Evolutionary conservation across 495 filamentous ascomycete species (phyloP).

Genomic region (Neurospora sp.): DNA sequence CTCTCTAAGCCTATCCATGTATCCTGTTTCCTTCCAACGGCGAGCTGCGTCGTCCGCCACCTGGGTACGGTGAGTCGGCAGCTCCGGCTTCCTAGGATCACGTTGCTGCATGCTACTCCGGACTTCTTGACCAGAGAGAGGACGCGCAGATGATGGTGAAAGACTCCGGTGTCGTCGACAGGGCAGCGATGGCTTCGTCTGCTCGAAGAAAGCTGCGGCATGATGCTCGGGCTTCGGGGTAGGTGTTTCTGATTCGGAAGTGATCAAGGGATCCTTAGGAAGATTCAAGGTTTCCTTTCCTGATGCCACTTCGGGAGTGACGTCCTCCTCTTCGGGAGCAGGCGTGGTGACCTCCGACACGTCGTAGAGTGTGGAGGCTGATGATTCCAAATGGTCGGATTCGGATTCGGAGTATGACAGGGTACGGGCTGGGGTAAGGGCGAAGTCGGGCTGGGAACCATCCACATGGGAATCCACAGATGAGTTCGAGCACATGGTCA

Average conservation of each 20-base stretch:
- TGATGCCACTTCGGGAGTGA: constrained; percentile 1
- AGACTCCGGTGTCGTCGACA: constrained; percentile 19
- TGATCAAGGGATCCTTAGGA: constrained; percentile 2
- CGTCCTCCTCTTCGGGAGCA: constrained; percentile 12
- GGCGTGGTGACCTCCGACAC: constrained; percentile 18
- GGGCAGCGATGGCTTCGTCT: constrained; percentile 16
- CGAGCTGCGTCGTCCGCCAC: background rate
- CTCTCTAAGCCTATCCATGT: constrained; percentile 5
- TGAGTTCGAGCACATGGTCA: constrained; percentile 37
- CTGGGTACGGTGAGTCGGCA: constrained; percentile 5
- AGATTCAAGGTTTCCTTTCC: constrained; percentile 6
- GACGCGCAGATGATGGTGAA: constrained; percentile 20
- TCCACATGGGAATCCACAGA: constrained; percentile 24
- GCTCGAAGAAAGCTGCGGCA: constrained; percentile 21
- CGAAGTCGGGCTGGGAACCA: constrained; percentile 12
- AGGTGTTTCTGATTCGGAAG: constrained; percentile 25
- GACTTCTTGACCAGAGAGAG: constrained; percentile 13
- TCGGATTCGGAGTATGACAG: constrained; percentile 38
- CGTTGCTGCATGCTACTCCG: constrained; percentile 6
- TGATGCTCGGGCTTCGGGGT: constrained; percentile 28
- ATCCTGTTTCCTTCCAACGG: background rate
- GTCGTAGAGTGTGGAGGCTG: constrained; percentile 26
- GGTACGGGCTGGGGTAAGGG: constrained; percentile 28
- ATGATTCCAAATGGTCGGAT: constrained; percentile 24
- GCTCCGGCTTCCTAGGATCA: constrained; percentile 12